A percentile compares a stretch with the other conserved stretches of the same genome.
Evolutionary conservation across 164 flowering plant genomes (phyloP).

Genomic region (Saururus chinensis): DNA sequence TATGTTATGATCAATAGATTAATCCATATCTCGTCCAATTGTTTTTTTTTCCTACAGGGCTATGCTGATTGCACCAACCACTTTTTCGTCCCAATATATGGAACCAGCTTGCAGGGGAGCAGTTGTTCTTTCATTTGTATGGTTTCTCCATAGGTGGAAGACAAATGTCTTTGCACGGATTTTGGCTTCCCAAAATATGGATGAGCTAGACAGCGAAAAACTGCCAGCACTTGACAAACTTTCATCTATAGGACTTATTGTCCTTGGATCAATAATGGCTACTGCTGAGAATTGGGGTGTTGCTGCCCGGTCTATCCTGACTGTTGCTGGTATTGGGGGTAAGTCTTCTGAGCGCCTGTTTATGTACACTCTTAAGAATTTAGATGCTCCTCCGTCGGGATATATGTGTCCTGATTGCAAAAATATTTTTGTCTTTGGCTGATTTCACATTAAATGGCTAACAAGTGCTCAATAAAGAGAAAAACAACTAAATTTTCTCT

Average conservation of each 20-base stretch:
- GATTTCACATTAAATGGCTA: no score
- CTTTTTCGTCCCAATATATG: slow-evolving; percentile 58
- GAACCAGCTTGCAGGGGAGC: slow-evolving; percentile 77
- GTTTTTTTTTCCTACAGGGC: slow-evolving; percentile 37
- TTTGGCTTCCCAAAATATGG: slow-evolving; percentile 27
- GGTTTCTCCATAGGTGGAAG: slow-evolving; percentile 92
- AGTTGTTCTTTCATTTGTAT: slow-evolving; percentile 54
- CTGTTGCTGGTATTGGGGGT: slow-evolving; percentile 97
- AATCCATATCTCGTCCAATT: background rate
- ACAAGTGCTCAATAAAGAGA: no score
- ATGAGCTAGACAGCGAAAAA: slow-evolving; percentile 49
- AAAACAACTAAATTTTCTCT: no score
- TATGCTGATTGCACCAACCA: slow-evolving; percentile 65
- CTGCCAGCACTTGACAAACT: slow-evolving; percentile 59
- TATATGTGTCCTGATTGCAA: no score
- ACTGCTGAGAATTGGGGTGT: slow-evolving; percentile 93
- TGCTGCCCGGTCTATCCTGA: slow-evolving; percentile 81
- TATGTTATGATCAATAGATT: no score
- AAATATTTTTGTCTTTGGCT: no score
- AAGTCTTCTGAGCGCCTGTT: no score
- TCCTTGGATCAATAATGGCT: slow-evolving; percentile 74
- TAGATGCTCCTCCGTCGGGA: no score
- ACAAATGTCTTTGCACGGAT: slow-evolving; percentile 56
- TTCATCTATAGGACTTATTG: slow-evolving; percentile 71
- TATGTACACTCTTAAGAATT: no score